phyloP scores from a whole-genome alignment of 169 alveolate species.

The Perkinsus olseni region DNA sequence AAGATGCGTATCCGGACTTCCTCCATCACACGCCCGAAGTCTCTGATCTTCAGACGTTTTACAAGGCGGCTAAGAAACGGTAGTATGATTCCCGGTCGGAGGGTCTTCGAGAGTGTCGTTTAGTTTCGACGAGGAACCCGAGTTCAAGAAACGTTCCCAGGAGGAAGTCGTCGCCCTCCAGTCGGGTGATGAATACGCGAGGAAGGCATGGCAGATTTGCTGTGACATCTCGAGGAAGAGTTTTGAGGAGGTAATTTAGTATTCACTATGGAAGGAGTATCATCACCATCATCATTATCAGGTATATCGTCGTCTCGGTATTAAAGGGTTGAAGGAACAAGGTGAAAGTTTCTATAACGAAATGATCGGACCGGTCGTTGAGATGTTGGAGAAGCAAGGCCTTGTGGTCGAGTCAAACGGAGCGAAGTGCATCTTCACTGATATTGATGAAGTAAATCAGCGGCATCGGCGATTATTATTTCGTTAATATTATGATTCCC shows the following conservation, averaged over 20 bases:
- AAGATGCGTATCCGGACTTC: slow-evolving; percentile 78
- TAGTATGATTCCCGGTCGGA: neutral
- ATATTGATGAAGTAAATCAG: slow-evolving; percentile 27
- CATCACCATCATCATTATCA: slow-evolving; percentile 18
- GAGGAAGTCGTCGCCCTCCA: slow-evolving; percentile 74
- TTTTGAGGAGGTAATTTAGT: no score
- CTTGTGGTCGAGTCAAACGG: slow-evolving; percentile 42
- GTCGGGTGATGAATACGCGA: slow-evolving; percentile 64
- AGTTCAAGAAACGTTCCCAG: slow-evolving; percentile 63
- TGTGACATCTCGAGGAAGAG: slow-evolving; percentile 65
- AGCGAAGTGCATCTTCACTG: slow-evolving; percentile 82
- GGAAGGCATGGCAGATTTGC: slow-evolving; percentile 67
- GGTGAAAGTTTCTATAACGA: slow-evolving; percentile 88
- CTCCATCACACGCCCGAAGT: slow-evolving; percentile 77
- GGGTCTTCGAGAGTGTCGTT: neutral
- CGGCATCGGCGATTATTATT: neutral
- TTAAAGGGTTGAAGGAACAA: slow-evolving; percentile 55
- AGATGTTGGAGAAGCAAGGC: slow-evolving; percentile 56
- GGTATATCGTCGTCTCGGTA: slow-evolving; percentile 71
- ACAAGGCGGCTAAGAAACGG: slow-evolving; percentile 81
- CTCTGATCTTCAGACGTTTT: slow-evolving; percentile 85
- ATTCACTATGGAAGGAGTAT: no score
- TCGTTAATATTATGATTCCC: neutral
- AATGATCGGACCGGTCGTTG: slow-evolving; percentile 58
- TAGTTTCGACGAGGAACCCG: slow-evolving; percentile 64